Percentiles rank a stretch among this genome's conserved stretches.
phyloP scores from a whole-genome alignment of 2,329 filamentous ascomycete genomes.

The Venturiaceae sp. region DNA sequence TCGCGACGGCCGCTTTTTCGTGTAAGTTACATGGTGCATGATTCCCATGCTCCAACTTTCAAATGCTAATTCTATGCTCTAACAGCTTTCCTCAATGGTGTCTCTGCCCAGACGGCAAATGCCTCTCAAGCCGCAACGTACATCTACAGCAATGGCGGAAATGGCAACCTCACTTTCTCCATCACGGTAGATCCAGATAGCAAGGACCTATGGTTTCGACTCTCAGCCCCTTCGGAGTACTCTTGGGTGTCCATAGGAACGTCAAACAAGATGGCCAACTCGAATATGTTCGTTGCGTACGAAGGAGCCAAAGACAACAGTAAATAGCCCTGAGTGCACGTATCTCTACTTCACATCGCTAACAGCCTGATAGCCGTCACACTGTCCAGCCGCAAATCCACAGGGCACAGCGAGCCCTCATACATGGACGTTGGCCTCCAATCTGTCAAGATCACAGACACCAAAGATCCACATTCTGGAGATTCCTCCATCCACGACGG shows the following conservation, averaged over 20 bases:
- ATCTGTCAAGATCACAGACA: conserved; percentile 31
- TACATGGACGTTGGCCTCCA: conserved; percentile 11
- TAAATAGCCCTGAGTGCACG: conserved; percentile 6
- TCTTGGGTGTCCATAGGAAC: conserved; percentile 48
- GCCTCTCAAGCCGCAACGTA: neutral
- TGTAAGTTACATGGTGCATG: neutral
- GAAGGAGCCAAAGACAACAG: conserved; percentile 32
- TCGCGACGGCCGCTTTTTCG: neutral
- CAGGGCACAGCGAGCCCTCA: conserved; percentile 43
- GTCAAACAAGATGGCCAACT: conserved; percentile 44
- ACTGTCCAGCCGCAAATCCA: conserved; percentile 44
- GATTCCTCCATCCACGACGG: conserved; percentile 15
- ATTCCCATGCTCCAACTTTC: neutral
- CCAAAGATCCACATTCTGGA: neutral
- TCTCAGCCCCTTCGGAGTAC: conserved; percentile 35
- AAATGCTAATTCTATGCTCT: neutral
- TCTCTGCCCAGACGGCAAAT: neutral
- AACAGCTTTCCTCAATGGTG: neutral
- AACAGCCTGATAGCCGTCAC: conserved; percentile 32
- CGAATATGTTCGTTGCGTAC: conserved; percentile 47
- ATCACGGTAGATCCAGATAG: conserved; percentile 17
- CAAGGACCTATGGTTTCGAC: conserved; percentile 44
- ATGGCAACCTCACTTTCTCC: conserved; percentile 16
- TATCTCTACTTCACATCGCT: neutral
- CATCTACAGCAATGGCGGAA: neutral